phyloP scores from a whole-genome alignment of 202 grass and related monocot genomes.

The Miscanthus sacchariflorus region DNA sequence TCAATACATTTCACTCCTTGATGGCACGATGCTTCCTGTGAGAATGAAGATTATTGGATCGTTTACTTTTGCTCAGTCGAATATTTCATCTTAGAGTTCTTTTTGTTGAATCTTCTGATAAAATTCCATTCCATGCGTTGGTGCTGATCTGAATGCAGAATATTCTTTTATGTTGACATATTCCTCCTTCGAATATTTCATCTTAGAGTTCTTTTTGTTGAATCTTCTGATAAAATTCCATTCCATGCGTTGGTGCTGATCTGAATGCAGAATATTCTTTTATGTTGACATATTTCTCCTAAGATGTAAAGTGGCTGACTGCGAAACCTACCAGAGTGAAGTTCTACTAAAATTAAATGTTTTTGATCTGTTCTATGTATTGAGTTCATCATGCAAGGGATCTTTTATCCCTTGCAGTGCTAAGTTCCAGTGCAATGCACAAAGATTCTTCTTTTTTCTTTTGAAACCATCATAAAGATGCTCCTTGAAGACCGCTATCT shows the following conservation, averaged over 20 bases:
- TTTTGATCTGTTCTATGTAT: neutral
- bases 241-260: conserved; percentile 8
- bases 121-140: no score
- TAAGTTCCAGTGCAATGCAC: neutral
- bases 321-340: conserved; percentile 17
- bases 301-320: conserved; percentile 12
- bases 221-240: conserved; percentile 18
- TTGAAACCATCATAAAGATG: neutral
- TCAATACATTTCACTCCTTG: neutral
- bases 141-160: no score
- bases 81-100: neutral
- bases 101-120: conserved; percentile 17
- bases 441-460: neutral
- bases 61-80: neutral
- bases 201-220: conserved; percentile 15
- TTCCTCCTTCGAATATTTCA: neutral
- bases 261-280: conserved; percentile 42
- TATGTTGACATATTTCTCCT: neutral
- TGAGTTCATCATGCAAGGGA: neutral
- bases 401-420: neutral
- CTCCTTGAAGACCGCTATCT: neutral
- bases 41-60: neutral
- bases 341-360: conserved; percentile 2
- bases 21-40: neutral
- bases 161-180: no score